A percentile compares a stretch with the other conserved stretches of the same genome.
Evolutionary conservation across 768 basidiomycete species (phyloP).

Genomic region (Tricholoma flavovirens): DNA sequence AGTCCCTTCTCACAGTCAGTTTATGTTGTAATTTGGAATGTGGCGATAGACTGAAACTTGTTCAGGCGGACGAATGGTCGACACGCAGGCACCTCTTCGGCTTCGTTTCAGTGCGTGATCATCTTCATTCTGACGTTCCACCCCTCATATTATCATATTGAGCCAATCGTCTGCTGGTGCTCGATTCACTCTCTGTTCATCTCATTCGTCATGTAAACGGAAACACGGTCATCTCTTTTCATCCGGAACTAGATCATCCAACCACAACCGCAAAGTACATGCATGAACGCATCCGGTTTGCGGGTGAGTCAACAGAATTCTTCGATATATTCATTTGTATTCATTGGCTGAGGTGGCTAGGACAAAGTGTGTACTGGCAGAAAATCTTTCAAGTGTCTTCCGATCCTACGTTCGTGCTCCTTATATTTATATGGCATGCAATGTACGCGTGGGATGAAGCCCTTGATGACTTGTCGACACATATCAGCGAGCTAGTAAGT

Average conservation of each 20-base stretch:
- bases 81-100: conserved; percentile 34
- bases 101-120: conserved; percentile 26
- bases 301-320: conserved; percentile 23
- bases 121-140: neutral
- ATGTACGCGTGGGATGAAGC: conserved; percentile 24
- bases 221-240: conserved; percentile 49
- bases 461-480: conserved; percentile 18
- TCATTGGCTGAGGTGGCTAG: neutral
- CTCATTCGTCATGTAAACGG: conserved; percentile 39
- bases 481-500: conserved; percentile 20
- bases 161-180: conserved; percentile 31
- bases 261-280: conserved; percentile 38
- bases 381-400: conserved; percentile 17
- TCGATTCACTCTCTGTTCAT: conserved; percentile 45
- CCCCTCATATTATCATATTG: neutral
- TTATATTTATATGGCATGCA: conserved; percentile 22
- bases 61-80: conserved; percentile 28
- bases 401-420: conserved; percentile 21
- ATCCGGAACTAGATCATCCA: conserved; percentile 32
- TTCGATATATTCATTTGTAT: neutral
- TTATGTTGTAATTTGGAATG: neutral
- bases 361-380: conserved; percentile 23
- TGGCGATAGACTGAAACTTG: neutral
- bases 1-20: neutral
- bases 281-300: conserved; percentile 43